Evolutionary conservation across 495 filamentous ascomycete genomes (phyloP), one percentile per base, ranked within the genome.

Genomic region (Podospora conica): DNA sequence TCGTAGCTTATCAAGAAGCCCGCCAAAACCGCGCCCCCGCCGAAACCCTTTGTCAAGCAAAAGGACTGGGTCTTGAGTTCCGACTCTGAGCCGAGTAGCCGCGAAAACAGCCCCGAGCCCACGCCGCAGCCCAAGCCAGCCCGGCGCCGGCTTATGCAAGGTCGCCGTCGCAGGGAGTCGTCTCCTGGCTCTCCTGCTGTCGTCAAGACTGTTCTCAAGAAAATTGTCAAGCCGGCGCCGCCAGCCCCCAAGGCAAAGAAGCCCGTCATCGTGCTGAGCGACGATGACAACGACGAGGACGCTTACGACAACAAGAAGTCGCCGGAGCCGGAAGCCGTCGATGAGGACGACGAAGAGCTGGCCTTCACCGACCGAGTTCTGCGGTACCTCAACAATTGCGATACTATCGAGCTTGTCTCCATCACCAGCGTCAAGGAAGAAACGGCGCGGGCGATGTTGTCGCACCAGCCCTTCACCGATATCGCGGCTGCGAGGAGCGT

Each of bases 361-460:
- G 58, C 64, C 1, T 67, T 69, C 10, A 71, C 72, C 7, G 85
- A 72, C 58, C 70, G 77, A 53, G 85, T 97, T 1, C 78, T 98
- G 20, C 82, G 86, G 0, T 96, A 91, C 73, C 86, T 98, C 77
- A 98, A 98, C 72, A 87, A 82, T 0, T 95, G 91, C 76, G 82
- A 84, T 3, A 77, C 81, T 18, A 81, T 87, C 25, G 88, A 91
- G 57, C 83, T 98, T 20, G 84, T 87, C 3, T 92, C 96, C 70
- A 88, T 96, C 55, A 88, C 91, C 12, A 84, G 83, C 56, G 85
- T 89, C 21, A 87, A 88, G 3, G 85, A 90, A 64, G 86, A 86
- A 12, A 80, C 84, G 61, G 89, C 91, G 0, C 77, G 86, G 27
- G 57, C 84, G 10, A 84, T 98, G 65, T 74, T 94, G 1, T 79